Evolutionary conservation across 805 yeast genomes (phyloP), one percentile per base, ranked within the genome.

Genomic region (Scheffersomyces stipitis): DNA sequence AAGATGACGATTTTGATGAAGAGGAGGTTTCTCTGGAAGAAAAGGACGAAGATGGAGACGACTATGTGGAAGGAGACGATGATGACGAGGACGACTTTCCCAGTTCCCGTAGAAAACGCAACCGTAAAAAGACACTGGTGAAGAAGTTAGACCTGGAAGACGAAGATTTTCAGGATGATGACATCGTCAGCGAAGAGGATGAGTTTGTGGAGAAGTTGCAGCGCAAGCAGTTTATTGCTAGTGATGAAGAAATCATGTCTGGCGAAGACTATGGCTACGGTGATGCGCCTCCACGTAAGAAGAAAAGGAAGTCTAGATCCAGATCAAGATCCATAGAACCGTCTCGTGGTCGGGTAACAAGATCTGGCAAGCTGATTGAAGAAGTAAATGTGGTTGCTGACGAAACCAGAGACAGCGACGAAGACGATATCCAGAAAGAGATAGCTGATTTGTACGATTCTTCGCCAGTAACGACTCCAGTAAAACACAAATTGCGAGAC

Each of bases 371-470:
- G 5, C 26, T 23, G 13, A 35, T 32, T 2, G 34, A 37, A 16
- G 43, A 28, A 6, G 15, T 36, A 14, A 20, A 15, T 4, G 49
- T 33, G 18, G 40, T 33, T 15, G 38, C 14, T 18, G 50, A 43
- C 10, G 54, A 7, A 37, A 20, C 36, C 12, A 41, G 31, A 10
- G 50, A 39, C 13, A 50, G 45, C 12, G 58, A 51, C 5, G 65
- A 47, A 7, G 69, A 63, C 13, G 64, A 62, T 36, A 61, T 85
- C 23, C 76, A 76, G 34, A 79, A 82, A 45, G 95, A 86, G 54
- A 65, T 86, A 12, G 76, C 75, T 36, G 88, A 81, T 18, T 56
- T 84, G 30, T 75, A 78, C 50, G 81, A 80, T 42, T 69, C 82
- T 3, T 79, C 81, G 10, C 81, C 86, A 2, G 73, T 76, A 3